phyloP scores from a whole-genome alignment of 257 asterid genomes.

The Avicennia marina region DNA sequence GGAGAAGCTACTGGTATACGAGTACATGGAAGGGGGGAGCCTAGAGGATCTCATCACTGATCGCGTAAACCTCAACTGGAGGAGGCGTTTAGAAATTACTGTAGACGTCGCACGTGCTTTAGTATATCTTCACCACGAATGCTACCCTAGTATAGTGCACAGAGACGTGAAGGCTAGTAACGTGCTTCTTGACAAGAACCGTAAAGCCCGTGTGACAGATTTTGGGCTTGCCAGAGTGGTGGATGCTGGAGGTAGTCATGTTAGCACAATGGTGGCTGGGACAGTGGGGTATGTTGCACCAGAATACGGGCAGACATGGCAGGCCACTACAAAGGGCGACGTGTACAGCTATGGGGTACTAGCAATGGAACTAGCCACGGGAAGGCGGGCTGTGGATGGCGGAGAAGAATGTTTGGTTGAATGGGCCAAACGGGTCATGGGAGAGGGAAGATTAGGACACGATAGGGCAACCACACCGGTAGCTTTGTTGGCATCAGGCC shows the following conservation, averaged over 20 bases:
- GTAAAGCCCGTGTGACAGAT: conserved; percentile 82
- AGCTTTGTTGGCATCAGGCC: conserved; percentile 53
- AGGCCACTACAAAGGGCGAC: conserved; percentile 92
- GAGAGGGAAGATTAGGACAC: conserved; percentile 50
- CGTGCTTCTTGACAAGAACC: conserved; percentile 75
- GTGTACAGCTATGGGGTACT: conserved; percentile 91
- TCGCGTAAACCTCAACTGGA: conserved; percentile 49
- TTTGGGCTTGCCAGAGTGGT: conserved; percentile 87
- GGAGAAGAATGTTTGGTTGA: conserved; percentile 90
- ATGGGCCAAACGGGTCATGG: conserved; percentile 82
- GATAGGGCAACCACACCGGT: conserved; percentile 39
- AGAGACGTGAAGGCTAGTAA: conserved; percentile 92
- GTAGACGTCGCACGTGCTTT: conserved; percentile 77
- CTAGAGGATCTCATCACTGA: conserved; percentile 56
- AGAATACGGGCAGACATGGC: conserved; percentile 93
- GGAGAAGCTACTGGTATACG: conserved; percentile 79
- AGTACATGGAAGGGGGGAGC: conserved; percentile 96
- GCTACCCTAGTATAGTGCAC: conserved; percentile 78
- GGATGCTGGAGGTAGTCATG: conserved; percentile 68
- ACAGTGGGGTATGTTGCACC: conserved; percentile 97
- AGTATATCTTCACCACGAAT: conserved; percentile 79
- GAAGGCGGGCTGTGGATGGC: conserved; percentile 83
- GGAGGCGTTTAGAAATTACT: conserved; percentile 56
- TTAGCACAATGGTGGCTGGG: conserved; percentile 97
- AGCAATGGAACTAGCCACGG: conserved; percentile 92